phyloP scores from a whole-genome alignment of 176 grass and related monocot species.

The Cenchrus americanus region DNA sequence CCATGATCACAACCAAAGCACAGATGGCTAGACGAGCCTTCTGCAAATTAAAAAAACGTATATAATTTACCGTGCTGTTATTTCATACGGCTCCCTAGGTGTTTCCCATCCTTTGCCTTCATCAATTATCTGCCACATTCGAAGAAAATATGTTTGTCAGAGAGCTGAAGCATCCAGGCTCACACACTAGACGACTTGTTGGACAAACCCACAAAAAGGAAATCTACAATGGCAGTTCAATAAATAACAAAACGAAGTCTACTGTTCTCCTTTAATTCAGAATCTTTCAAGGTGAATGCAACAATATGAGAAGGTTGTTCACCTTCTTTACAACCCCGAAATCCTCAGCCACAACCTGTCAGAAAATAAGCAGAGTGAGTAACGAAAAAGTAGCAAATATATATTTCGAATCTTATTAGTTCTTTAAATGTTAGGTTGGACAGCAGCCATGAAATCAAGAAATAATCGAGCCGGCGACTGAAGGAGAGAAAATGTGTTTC shows the following conservation, averaged over 20 bases:
- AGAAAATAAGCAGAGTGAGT: constrained; percentile 21
- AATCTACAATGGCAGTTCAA: constrained; percentile 12
- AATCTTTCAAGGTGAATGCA: not conserved
- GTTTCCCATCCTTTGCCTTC: constrained; percentile 97
- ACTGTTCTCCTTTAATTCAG: not conserved
- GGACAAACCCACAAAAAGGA: constrained; percentile 27
- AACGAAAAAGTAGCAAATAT: constrained; percentile 12
- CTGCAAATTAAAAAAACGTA: constrained; percentile 14
- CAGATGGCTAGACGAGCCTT: not conserved
- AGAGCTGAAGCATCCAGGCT: constrained; percentile 5
- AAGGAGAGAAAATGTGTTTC: not conserved
- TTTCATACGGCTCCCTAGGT: constrained; percentile 97
- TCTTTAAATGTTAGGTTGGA: not conserved
- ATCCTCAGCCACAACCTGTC: constrained; percentile 84
- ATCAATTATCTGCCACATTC: constrained; percentile 61
- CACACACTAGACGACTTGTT: constrained; percentile 15
- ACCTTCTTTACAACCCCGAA: constrained; percentile 95
- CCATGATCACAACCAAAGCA: not conserved
- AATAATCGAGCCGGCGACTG: constrained; percentile 1
- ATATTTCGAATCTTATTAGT: not conserved
- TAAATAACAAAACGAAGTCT: not conserved
- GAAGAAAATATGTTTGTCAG: constrained; percentile 27
- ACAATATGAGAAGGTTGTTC: constrained; percentile 3
- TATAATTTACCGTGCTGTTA: constrained; percentile 70
- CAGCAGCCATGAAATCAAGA: constrained; percentile 8